Evolutionary conservation across 208 protist genomes (phyloP), one percentile per base, ranked within the genome.

Genomic region (Tritrichomonas musculus): DNA sequence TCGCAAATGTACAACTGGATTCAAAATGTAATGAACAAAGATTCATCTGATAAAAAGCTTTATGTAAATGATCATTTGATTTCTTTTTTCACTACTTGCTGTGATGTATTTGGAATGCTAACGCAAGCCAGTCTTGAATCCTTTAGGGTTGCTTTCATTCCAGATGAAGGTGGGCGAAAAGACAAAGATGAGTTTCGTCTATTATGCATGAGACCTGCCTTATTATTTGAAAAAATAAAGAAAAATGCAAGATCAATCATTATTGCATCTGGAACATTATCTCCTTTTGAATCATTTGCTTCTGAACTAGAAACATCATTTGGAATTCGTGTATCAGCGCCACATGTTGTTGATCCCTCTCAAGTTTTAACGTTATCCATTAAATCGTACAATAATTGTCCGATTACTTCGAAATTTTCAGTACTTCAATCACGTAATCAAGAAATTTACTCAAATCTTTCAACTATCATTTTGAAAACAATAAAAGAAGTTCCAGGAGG

Each of bases 231-330:
- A 53, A 1, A 0, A 84, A 33, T 44, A n/a, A 9, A 1, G 8
- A 84, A 84, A 53, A n/a, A 11, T 3, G 44, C 73, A 0, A 11
- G 27, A 33, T 93, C 57, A n/a, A 22, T 93, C 30, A 66, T 93
- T 75, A 4, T 93, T 8, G 65, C 92, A 14, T 75, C 55, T 55
- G 92, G 92, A 36, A 93, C 92, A 55, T 80, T 93, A 53, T 39
- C 14, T 13, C 92, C 92, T n/a, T 57, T 80, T n/a, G 36, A 93
- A 13, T 80, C 60, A 39, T 93, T 93, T 36, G 22, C 11, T 11
- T 50, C 55, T 25, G 92, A 93, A 93, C 41, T 93, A n/a, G 57
- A n/a, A n/a, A 36, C 39, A 77, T 2, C 5, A 39, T 93, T 93
- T 55, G 11, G 0, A 53, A 39, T 80, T 22, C 49, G 39, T 47